A percentile compares a stretch with the other conserved stretches of the same genome.
phyloP scores from a whole-genome alignment of 495 filamentous ascomycete species.

The Thermothielavioides terrestris region DNA sequence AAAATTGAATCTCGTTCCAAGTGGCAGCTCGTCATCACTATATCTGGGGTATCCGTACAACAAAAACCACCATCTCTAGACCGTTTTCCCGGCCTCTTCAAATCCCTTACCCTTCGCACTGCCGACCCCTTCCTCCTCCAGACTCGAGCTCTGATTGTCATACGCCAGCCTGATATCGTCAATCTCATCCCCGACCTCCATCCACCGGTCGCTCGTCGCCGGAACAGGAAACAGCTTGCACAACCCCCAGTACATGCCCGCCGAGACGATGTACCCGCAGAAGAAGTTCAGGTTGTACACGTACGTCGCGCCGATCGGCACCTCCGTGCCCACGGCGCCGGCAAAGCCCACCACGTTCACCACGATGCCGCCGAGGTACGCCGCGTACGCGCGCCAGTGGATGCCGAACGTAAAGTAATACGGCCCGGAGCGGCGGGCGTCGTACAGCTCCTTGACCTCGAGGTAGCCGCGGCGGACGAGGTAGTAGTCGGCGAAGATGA shows the following conservation, averaged over 20 bases:
- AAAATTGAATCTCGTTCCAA: too few relatives aligned
- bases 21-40: too few relatives aligned
- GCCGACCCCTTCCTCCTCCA: slow-evolving; percentile 3
- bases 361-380: slow-evolving; percentile 78
- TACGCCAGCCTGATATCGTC: slow-evolving; percentile 44
- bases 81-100: slow-evolving; percentile 13
- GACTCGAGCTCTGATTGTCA: slow-evolving; percentile 20
- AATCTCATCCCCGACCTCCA: slow-evolving; percentile 68
- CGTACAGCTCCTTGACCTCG: slow-evolving; percentile 71
- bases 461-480: slow-evolving; percentile 76
- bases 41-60: too few relatives aligned
- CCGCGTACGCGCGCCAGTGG: slow-evolving; percentile 73
- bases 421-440: slow-evolving; percentile 51
- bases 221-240: slow-evolving; percentile 64
- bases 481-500: slow-evolving; percentile 89
- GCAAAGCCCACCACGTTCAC: slow-evolving; percentile 92
- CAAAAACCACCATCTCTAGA: not conserved
- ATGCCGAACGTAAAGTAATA: slow-evolving; percentile 71
- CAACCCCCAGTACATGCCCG: slow-evolving; percentile 57
- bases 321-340: slow-evolving; percentile 59
- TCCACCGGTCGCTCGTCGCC: slow-evolving; percentile 66
- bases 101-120: not conserved
- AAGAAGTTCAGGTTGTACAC: slow-evolving; percentile 92
- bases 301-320: slow-evolving; percentile 72
- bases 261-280: slow-evolving; percentile 66